Conservation (phyloP, 78 protist species). For the Mantamonas sphyraenae region DNA sequence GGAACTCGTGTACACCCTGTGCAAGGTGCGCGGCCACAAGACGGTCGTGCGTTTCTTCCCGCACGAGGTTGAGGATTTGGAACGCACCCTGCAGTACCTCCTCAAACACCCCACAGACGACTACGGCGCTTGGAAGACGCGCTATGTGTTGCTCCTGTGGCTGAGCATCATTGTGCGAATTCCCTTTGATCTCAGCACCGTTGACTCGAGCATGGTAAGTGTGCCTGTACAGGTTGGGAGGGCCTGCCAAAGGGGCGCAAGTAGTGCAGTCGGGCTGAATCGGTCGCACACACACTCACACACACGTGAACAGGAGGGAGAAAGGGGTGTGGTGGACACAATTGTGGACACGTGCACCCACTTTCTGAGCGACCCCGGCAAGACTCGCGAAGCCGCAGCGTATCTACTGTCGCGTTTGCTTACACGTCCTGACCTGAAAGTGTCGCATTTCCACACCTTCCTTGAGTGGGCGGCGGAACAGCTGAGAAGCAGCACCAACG, state of each 20-base stretch:
- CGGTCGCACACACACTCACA: constrained; percentile 20
- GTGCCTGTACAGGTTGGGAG: constrained; percentile 2
- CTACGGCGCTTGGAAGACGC: constrained; percentile 65
- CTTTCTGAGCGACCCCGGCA: constrained; percentile 30
- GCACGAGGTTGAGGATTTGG: constrained; percentile 37
- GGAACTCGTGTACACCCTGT: constrained; percentile 20
- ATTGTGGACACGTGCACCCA: constrained; percentile 8
- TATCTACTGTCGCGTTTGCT: constrained; percentile 35
- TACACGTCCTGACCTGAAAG: constrained; percentile 43
- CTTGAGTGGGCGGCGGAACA: neutral
- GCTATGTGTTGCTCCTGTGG: constrained; percentile 83
- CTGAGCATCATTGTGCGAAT: constrained; percentile 68
- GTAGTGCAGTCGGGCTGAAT: neutral
- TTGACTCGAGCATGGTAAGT: constrained; percentile 49
- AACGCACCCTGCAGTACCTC: constrained; percentile 26
- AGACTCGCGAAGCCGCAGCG: constrained; percentile 57
- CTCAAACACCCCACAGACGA: constrained; percentile 3
- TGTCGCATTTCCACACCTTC: constrained; percentile 25
- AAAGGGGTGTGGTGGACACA: neutral
- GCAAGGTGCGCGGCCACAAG: constrained; percentile 55
- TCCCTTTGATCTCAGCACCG: constrained; percentile 72
- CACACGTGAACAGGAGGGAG: neutral
- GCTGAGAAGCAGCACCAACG: neutral
- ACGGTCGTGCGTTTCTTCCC: constrained; percentile 22
- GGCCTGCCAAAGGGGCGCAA: constrained; percentile 7